Conservation (phyloP, 768 basidiomycete genomes). For the Pisolithus albus region DNA sequence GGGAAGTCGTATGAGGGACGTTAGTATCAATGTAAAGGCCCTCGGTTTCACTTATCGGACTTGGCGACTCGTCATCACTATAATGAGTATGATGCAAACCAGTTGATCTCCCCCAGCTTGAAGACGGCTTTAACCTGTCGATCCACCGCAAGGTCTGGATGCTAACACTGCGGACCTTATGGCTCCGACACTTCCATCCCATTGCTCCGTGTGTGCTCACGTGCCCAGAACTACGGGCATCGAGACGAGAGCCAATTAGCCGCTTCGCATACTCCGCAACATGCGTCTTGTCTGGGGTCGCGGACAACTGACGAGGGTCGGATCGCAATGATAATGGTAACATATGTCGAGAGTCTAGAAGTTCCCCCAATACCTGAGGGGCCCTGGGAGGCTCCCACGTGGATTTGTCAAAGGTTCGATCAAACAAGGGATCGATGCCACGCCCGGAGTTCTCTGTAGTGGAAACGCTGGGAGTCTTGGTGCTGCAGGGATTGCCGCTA, state of each 20-base stretch:
- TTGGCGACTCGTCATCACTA: constrained; percentile 17
- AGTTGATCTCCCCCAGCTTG: constrained; percentile 47
- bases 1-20: constrained; percentile 17
- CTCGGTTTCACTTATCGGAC: constrained; percentile 28
- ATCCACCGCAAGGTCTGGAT: constrained; percentile 60
- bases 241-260: constrained; percentile 15
- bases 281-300: constrained; percentile 44
- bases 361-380: constrained; percentile 83
- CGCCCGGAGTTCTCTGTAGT: constrained; percentile 33
- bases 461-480: constrained; percentile 25
- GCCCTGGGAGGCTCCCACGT: constrained; percentile 74
- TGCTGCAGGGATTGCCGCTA: constrained; percentile 32
- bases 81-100: constrained; percentile 31
- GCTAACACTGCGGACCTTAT: constrained; percentile 54
- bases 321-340: constrained; percentile 80
- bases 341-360: constrained; percentile 91
- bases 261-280: constrained; percentile 14
- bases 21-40: constrained; percentile 34
- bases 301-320: constrained; percentile 71
- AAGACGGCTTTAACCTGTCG: constrained; percentile 50
- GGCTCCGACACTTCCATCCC: constrained; percentile 54
- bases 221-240: constrained; percentile 34
- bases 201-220: constrained; percentile 37
- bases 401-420: constrained; percentile 54
- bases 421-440: constrained; percentile 76